Evolutionary conservation across 805 yeast species (phyloP).

Genomic region (Cyberlindnera euphorbiae): DNA sequence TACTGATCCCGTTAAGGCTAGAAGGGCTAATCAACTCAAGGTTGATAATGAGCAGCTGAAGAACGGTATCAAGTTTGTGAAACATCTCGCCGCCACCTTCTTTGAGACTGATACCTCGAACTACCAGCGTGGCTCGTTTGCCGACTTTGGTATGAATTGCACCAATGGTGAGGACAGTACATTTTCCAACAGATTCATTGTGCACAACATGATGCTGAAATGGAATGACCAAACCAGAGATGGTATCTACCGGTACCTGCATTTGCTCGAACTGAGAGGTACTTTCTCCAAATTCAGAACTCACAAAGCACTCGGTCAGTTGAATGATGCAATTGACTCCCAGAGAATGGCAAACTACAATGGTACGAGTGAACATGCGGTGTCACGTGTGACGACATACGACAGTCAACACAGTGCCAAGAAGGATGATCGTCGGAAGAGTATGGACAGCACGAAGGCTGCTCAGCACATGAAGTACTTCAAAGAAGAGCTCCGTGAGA

Average conservation of each 20-base stretch:
- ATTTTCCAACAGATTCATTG: constrained; percentile 55
- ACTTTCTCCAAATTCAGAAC: constrained; percentile 40
- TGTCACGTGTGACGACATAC: constrained; percentile 19
- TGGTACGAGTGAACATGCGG: constrained; percentile 7
- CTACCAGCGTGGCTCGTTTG: constrained; percentile 6
- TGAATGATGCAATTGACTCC: constrained; percentile 45
- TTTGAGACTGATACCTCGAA: constrained; percentile 4
- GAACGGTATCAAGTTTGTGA: constrained; percentile 19
- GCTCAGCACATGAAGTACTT: constrained; percentile 39
- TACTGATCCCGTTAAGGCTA: constrained; percentile 17
- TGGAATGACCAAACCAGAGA: constrained; percentile 76
- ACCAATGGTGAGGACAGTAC: constrained; percentile 14
- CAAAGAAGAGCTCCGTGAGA: constrained; percentile 45
- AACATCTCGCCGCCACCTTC: constrained; percentile 10
- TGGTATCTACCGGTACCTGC: constrained; percentile 53
- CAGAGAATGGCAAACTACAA: constrained; percentile 22
- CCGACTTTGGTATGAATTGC: constrained; percentile 12
- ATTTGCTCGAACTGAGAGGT: constrained; percentile 40
- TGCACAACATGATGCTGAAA: constrained; percentile 67
- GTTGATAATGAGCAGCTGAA: constrained; percentile 21
- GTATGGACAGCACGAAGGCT: constrained; percentile 14
- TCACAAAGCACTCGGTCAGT: constrained; percentile 43
- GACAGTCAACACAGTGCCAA: constrained; percentile 13
- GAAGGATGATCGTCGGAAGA: constrained; percentile 6
- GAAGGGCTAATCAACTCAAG: constrained; percentile 14